Evolutionary conservation across 345 rosid species (phyloP).

Genomic region (Lepidium sativum): DNA sequence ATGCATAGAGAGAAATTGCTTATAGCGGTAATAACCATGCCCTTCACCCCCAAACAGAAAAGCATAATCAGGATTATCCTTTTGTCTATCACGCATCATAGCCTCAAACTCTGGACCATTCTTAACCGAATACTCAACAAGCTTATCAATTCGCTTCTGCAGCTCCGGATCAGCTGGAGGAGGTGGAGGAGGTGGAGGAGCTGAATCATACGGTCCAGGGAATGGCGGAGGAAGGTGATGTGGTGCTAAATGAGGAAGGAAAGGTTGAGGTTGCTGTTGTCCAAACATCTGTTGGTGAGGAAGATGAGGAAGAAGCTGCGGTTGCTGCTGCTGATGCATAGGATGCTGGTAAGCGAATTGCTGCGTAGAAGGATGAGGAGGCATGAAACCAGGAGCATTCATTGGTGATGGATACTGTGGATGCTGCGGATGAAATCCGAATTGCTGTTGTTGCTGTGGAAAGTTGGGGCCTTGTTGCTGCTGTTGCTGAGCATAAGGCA

Average conservation of each 20-base stretch:
- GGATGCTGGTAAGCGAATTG: conserved; percentile 82
- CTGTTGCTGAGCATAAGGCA: conserved; percentile 80
- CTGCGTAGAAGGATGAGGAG: conserved; percentile 73
- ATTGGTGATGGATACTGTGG: conserved; percentile 55
- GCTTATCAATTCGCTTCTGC: conserved; percentile 93
- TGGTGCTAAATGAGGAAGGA: conserved; percentile 60
- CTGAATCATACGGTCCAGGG: conserved; percentile 55
- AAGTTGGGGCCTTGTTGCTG: conserved; percentile 54
- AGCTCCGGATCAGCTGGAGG: conserved; percentile 91
- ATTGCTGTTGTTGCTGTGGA: conserved; percentile 66
- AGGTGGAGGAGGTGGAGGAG: conserved; percentile 59
- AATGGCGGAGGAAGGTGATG: conserved; percentile 62
- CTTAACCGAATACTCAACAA: conserved; percentile 80
- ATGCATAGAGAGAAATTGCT: conserved; percentile 66
- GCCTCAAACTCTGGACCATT: conserved; percentile 97
- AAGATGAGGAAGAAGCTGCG: conserved; percentile 28
- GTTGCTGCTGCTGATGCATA: conserved; percentile 48
- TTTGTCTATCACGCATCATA: conserved; percentile 91
- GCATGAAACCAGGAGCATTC: conserved; percentile 50
- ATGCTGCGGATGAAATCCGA: conserved; percentile 77
- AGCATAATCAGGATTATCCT: conserved; percentile 84
- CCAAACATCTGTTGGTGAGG: conserved; percentile 70
- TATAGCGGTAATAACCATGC: conserved; percentile 74
- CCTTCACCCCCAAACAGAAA: conserved; percentile 96
- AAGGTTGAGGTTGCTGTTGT: conserved; percentile 58